phyloP scores from a whole-genome alignment of 2,329 filamentous ascomycete genomes.

The Trichocomaceae sp. region DNA sequence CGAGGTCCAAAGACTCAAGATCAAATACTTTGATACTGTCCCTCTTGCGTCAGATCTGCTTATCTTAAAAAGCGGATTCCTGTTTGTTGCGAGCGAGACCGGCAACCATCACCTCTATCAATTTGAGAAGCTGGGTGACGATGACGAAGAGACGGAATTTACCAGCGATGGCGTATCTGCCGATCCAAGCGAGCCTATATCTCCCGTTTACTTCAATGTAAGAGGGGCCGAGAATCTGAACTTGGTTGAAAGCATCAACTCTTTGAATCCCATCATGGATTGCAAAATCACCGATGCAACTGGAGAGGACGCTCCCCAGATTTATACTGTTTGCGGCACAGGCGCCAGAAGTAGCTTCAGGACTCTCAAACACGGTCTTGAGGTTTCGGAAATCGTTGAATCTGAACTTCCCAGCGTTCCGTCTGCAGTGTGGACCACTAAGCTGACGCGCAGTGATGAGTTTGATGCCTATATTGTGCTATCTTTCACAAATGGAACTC shows the following conservation, averaged over 20 bases:
- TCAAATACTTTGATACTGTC: conserved; percentile 98
- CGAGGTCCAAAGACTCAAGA: conserved; percentile 74
- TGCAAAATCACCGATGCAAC: conserved; percentile 88
- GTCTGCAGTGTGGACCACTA: conserved; percentile 91
- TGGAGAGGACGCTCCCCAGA: conserved; percentile 89
- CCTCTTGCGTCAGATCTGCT: conserved; percentile 80
- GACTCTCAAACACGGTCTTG: conserved; percentile 83
- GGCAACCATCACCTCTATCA: conserved; percentile 95
- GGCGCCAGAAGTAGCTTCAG: conserved; percentile 85
- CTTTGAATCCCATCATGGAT: conserved; percentile 85
- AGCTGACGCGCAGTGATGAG: conserved; percentile 70
- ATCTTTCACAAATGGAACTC: conserved; percentile 80
- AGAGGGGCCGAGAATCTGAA: conserved; percentile 74
- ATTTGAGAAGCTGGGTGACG: conserved; percentile 93
- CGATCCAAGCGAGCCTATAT: conserved; percentile 64
- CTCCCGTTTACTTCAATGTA: conserved; percentile 78
- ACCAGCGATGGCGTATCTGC: conserved; percentile 73
- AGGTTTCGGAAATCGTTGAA: conserved; percentile 92
- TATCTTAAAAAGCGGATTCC: conserved; percentile 90
- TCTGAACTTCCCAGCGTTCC: conserved; percentile 85
- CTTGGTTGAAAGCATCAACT: conserved; percentile 75
- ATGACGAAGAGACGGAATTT: conserved; percentile 84
- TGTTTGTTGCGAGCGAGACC: conserved; percentile 86
- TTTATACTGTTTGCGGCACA: conserved; percentile 85
- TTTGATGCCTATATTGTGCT: conserved; percentile 95